Evolutionary conservation across 148 eudicot species (phyloP), one percentile per base, ranked within the genome.

Genomic region (Drosera capensis): DNA sequence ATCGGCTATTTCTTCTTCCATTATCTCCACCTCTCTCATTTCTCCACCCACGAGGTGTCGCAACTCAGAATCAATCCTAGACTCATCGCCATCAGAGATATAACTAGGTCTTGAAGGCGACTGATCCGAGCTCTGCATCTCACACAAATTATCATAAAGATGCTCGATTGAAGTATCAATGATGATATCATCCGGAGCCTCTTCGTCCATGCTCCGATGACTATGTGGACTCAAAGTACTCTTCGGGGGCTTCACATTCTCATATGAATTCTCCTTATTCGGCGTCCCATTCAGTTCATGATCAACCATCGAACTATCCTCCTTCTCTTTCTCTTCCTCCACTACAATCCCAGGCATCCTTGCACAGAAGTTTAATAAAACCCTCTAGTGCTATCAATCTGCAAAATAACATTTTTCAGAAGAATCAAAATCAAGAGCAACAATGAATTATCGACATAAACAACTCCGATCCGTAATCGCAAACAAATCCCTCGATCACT

Each of bases 111-210:
- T 79, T 2, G 99, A 92, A 9, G 94, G 95, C 16, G 99, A 92
- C 37, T 81, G 95, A 64, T 92, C 95, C 31, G 99, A 92, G 42
- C 99, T 92, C 68, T 85, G 88, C 94, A 92, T 80, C 62, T 92
- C 99, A 68, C 88, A 92, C 3, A 92, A 94, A 59, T 92, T 92
- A 51, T 85, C 83, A 50, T 78, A 92, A 47, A 92, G 95, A 37
- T 92, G 85, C 48, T 92, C 88, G 53, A 92, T 92, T 11, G 99
- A 84, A 25, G 95, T 68, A 28, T 85, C 95, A 29, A 68, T 30
- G 24, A 48, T 76, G 48, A 26, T 74, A 36, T 65, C 65, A 43
- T 46, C 64, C 12, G 57, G 58, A 37, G 49, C 60, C 40, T 60
- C 73, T 20, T 25, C 67, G 1, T 45, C 63, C 34, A 36, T 68